These are phyloP conservation scores for Blastobotrys serpentis DNA, from an alignment of 1,139 yeast species.

Conservation along the genomic window DNA sequence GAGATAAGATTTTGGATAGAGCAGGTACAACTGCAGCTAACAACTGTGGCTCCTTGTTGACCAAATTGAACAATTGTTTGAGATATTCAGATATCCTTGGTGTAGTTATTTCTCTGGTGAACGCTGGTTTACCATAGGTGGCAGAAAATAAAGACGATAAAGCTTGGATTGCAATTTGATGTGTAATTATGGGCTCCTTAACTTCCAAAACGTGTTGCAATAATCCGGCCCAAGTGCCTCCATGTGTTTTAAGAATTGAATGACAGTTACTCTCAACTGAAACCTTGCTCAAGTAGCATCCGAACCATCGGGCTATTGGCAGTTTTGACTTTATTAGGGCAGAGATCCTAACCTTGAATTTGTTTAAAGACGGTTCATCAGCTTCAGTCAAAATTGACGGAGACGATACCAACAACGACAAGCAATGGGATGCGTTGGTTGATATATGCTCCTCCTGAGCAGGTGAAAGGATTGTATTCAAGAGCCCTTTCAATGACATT, in stretches of 20 bases:
- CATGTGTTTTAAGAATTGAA: conserved; percentile 46
- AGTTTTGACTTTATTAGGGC: conserved; percentile 38
- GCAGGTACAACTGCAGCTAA: conserved; percentile 48
- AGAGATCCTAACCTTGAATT: conserved; percentile 39
- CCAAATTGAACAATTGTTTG: conserved; percentile 47
- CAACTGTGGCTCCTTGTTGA: conserved; percentile 37
- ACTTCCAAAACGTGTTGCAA: conserved; percentile 58
- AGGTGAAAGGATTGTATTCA: conserved; percentile 26
- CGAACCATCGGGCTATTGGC: conserved; percentile 36
- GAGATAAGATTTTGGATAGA: conserved; percentile 49
- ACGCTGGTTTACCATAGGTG: conserved; percentile 77
- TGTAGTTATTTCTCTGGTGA: conserved; percentile 80
- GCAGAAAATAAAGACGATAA: conserved; percentile 50
- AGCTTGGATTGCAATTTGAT: conserved; percentile 52
- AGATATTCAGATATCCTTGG: conserved; percentile 71
- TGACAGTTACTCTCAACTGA: conserved; percentile 33
- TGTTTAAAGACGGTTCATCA: conserved; percentile 34
- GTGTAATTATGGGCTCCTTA: conserved; percentile 45
- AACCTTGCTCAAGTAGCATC: conserved; percentile 35
- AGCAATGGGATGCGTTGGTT: conserved; percentile 21
- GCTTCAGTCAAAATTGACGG: conserved; percentile 23
- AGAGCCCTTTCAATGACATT: conserved; percentile 15
- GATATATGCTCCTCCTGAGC: conserved; percentile 23
- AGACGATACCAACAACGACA: conserved; percentile 23
- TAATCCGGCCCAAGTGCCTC: conserved; percentile 54